Percentiles rank a stretch among this genome's conserved stretches.
Evolutionary conservation across 106 monocot genomes (phyloP).

Genomic region (Dendrobium catenatum): DNA sequence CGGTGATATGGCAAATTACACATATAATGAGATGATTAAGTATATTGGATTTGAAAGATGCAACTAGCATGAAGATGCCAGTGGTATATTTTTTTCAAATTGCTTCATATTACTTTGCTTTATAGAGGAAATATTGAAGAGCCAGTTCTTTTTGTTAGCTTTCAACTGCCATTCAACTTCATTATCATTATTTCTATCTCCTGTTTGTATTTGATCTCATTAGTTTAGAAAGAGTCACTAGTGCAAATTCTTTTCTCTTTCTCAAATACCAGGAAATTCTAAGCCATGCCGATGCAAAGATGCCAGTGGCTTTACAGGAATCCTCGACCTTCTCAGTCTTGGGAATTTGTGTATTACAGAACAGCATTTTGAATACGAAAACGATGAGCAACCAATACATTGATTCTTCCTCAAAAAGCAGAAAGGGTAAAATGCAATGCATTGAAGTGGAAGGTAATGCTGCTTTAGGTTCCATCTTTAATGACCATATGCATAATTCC

Average conservation of each 20-base stretch:
- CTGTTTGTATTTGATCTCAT: slow-evolving; percentile 2
- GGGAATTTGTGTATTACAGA: slow-evolving; percentile 31
- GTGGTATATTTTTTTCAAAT: not conserved
- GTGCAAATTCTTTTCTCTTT: not conserved
- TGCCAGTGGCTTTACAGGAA: slow-evolving; percentile 50
- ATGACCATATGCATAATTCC: slow-evolving; percentile 5
- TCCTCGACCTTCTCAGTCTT: slow-evolving; percentile 41
- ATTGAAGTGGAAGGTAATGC: slow-evolving; percentile 8
- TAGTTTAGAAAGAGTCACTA: not conserved
- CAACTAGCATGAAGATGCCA: not conserved
- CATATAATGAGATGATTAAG: not conserved
- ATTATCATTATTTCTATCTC: not conserved
- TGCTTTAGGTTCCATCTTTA: not conserved
- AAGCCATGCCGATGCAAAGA: slow-evolving; percentile 27
- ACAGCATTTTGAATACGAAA: slow-evolving; percentile 7
- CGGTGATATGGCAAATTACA: not conserved
- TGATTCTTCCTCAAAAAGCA: not conserved
- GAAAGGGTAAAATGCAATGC: slow-evolving; percentile 1
- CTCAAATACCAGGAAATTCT: slow-evolving; percentile 42
- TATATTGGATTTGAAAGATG: not conserved
- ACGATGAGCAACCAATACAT: not conserved
- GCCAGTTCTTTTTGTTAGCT: not conserved
- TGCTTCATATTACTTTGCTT: not conserved
- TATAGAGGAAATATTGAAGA: not conserved
- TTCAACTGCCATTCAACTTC: not conserved